phyloP scores from a whole-genome alignment of 2,329 filamentous ascomycete genomes.

The Emergomyces orientalis region DNA sequence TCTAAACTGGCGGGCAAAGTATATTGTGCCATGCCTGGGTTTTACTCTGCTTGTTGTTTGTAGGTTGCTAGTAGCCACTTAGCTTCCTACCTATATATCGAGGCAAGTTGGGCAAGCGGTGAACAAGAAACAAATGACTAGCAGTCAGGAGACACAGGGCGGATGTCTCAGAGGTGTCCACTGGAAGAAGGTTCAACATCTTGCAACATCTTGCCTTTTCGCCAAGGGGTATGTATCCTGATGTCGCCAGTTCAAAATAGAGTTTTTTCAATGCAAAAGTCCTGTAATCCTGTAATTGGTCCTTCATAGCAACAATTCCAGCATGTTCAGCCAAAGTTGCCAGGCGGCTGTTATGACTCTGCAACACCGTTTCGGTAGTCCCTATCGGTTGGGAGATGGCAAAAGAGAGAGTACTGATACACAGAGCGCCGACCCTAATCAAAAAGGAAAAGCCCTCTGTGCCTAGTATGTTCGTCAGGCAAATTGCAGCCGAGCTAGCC shows the following conservation, averaged over 20 bases:
- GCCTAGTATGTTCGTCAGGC: neutral
- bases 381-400: neutral
- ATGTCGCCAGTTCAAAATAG: neutral
- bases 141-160: slow-evolving; percentile 8
- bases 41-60: slow-evolving; percentile 14
- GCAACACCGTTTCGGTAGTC: slow-evolving; percentile 8
- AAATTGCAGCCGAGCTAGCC: slow-evolving; percentile 7
- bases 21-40: slow-evolving; percentile 2
- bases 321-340: neutral
- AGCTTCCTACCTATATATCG: slow-evolving; percentile 13
- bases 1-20: neutral
- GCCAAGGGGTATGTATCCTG: neutral
- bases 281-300: neutral
- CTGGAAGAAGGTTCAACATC: slow-evolving; percentile 1
- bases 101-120: slow-evolving; percentile 16
- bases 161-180: slow-evolving; percentile 12
- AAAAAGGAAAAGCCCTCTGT: neutral
- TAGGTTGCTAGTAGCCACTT: slow-evolving; percentile 11
- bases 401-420: neutral
- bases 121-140: slow-evolving; percentile 10
- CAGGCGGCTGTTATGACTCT: neutral
- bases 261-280: neutral
- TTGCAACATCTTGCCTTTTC: no score
- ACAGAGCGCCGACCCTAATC: slow-evolving; percentile 6
- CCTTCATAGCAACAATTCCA: neutral